These are phyloP conservation scores for Aspergillus cejpii DNA, from an alignment of 2,329 filamentous ascomycete genomes.

Conservation along the genomic window DNA sequence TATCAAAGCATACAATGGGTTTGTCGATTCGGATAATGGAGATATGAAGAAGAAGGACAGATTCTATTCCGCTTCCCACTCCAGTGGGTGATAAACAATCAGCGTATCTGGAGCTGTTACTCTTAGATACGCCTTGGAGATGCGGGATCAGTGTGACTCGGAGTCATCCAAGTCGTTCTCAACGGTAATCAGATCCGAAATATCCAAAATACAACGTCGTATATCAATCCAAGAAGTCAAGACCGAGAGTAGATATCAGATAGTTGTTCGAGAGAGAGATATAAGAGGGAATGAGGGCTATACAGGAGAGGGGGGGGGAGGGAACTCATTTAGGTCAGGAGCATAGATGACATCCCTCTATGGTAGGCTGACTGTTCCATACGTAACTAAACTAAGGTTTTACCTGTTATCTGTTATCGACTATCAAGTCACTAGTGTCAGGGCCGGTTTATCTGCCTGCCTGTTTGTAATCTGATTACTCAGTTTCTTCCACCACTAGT, in stretches of 20 bases:
- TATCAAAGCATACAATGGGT: not conserved
- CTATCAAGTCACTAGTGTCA: not conserved
- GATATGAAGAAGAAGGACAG: not conserved
- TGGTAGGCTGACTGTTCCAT: constrained; percentile 14
- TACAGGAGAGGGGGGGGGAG: constrained; percentile 12
- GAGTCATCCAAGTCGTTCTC: not conserved
- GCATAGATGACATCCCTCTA: constrained; percentile 17
- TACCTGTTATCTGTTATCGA: constrained; percentile 10
- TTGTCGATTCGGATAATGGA: not conserved
- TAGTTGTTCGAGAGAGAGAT: constrained; percentile 2
- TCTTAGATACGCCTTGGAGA: constrained; percentile 3
- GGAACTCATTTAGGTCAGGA: constrained; percentile 20
- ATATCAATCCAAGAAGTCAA: not conserved
- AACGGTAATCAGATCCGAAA: not conserved
- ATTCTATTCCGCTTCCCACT: not conserved
- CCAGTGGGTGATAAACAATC: not conserved
- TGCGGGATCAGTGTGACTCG: not conserved
- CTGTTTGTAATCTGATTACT: too few species aligned
- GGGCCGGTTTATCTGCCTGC: not conserved
- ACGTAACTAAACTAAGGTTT: constrained; percentile 1
- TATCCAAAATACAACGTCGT: not conserved
- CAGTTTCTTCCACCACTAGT: not conserved
- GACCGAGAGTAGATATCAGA: not conserved
- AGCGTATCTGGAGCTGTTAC: constrained; percentile 5
- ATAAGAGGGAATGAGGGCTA: constrained; percentile 8